phyloP scores from a whole-genome alignment of 441 rosid genomes.

The Bruguiera hainesii region DNA sequence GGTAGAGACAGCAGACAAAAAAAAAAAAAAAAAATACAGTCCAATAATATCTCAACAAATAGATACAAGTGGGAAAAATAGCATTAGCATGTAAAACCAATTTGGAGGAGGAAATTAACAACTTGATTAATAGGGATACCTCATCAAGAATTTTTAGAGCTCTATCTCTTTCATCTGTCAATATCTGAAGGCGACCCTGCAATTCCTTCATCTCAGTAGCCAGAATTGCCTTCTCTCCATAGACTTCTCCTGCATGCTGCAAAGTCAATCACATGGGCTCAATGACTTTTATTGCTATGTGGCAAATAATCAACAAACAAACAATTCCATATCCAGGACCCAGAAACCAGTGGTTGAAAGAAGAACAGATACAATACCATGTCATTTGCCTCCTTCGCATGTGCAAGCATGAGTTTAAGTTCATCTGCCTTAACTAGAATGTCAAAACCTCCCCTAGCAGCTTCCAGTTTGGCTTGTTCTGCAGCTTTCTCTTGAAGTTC shows the following conservation, averaged over 20 bases:
- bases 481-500: slow-evolving; percentile 68
- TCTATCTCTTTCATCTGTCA: slow-evolving; percentile 76
- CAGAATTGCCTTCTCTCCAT: slow-evolving; percentile 84
- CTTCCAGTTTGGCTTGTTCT: slow-evolving; percentile 68
- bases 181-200: slow-evolving; percentile 57
- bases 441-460: slow-evolving; percentile 54
- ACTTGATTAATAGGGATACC: slow-evolving; percentile 30
- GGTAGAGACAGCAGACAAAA: too few species aligned
- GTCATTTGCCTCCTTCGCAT: slow-evolving; percentile 71
- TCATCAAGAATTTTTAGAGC: slow-evolving; percentile 74
- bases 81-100: too few species aligned
- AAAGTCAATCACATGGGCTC: slow-evolving; percentile 1
- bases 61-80: too few species aligned
- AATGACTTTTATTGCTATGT: too few species aligned
- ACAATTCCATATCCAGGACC: neutral
- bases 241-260: slow-evolving; percentile 86
- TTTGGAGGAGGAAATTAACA: too few species aligned
- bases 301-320: too few species aligned
- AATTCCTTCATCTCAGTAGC: slow-evolving; percentile 81
- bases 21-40: too few species aligned
- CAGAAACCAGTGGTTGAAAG: neutral
- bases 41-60: too few species aligned
- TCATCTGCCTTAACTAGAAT: slow-evolving; percentile 54
- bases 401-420: slow-evolving; percentile 51
- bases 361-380: slow-evolving; percentile 38